Evolutionary conservation across 805 yeast species (phyloP).

Genomic region (Metschnikowia drakensbergensis): DNA sequence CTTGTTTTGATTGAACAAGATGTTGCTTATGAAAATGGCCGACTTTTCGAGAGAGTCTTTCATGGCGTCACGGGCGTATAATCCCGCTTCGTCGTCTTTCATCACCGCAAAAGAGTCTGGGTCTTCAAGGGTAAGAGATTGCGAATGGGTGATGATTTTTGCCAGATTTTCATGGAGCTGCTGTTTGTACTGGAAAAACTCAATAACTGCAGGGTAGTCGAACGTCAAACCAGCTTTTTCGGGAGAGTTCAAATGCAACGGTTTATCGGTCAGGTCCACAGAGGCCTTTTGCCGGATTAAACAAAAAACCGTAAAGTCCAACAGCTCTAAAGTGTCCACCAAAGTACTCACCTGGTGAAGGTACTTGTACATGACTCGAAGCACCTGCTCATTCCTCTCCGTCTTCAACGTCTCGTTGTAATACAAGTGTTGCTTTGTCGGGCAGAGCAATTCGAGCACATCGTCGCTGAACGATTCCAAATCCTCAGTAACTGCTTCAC

Average conservation of each 20-base stretch:
- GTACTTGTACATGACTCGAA: conserved; percentile 51
- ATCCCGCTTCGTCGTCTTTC: conserved; percentile 49
- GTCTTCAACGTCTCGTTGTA: conserved; percentile 31
- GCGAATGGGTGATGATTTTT: conserved; percentile 62
- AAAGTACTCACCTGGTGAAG: conserved; percentile 47
- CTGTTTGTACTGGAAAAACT: conserved; percentile 73
- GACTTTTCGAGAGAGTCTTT: conserved; percentile 46
- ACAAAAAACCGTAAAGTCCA: conserved; percentile 57
- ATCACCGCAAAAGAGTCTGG: conserved; percentile 70
- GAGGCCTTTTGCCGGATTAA: conserved; percentile 33
- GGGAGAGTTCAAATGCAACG: conserved; percentile 7
- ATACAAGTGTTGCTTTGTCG: conserved; percentile 31
- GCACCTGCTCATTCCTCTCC: conserved; percentile 50
- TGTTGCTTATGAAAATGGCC: conserved; percentile 44
- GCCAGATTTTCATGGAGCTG: conserved; percentile 58
- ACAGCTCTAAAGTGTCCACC: conserved; percentile 53
- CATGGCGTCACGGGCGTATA: conserved; percentile 37
- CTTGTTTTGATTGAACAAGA: conserved; percentile 46
- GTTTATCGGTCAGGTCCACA: neutral
- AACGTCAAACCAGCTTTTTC: conserved; percentile 25
- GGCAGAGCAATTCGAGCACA: conserved; percentile 38
- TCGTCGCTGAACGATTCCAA: conserved; percentile 39
- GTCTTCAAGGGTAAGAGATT: conserved; percentile 64
- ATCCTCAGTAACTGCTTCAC: conserved; percentile 36
- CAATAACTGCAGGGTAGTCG: conserved; percentile 56